Percentiles rank a stretch among this genome's conserved stretches.
Evolutionary conservation across 768 basidiomycete genomes (phyloP).

Genomic region (Boletus barrowsii): DNA sequence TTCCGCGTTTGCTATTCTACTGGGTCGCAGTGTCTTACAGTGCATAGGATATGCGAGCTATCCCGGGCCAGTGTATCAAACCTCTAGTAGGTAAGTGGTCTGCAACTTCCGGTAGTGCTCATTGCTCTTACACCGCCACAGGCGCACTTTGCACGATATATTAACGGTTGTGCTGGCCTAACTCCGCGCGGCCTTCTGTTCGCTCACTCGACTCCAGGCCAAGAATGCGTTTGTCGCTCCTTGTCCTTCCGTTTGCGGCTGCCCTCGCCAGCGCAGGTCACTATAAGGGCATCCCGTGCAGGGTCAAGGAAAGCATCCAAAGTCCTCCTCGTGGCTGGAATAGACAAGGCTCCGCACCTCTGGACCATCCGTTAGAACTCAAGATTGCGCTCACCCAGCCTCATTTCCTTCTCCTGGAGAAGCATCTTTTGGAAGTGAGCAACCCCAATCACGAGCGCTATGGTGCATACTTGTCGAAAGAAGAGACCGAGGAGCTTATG

Average conservation of each 20-base stretch:
- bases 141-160: too few relatives aligned
- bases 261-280: slow-evolving; percentile 8
- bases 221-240: slow-evolving; percentile 11
- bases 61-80: too few relatives aligned
- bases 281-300: slow-evolving; percentile 17
- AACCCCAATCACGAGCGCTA: slow-evolving; percentile 54
- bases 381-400: slow-evolving; percentile 57
- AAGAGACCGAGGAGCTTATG: slow-evolving; percentile 60
- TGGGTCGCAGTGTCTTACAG: too few relatives aligned
- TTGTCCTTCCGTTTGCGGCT: slow-evolving; percentile 11
- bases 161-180: too few relatives aligned
- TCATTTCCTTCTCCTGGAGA: slow-evolving; percentile 47
- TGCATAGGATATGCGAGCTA: too few relatives aligned
- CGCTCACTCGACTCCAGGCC: too few relatives aligned
- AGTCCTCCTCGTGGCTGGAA: slow-evolving; percentile 48
- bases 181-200: too few relatives aligned
- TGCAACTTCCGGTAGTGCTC: too few relatives aligned
- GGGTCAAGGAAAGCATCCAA: slow-evolving; percentile 48
- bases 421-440: slow-evolving; percentile 55
- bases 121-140: too few relatives aligned
- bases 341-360: slow-evolving; percentile 39
- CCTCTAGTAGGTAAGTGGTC: too few relatives aligned
- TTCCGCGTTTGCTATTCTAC: too few relatives aligned
- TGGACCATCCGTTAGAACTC: slow-evolving; percentile 46
- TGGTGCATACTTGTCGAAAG: slow-evolving; percentile 59